These are phyloP conservation scores for Rhytidiadelphus loreus DNA, from an alignment of 225 moss, liverwort and hornwort species.

Conservation along the genomic window DNA sequence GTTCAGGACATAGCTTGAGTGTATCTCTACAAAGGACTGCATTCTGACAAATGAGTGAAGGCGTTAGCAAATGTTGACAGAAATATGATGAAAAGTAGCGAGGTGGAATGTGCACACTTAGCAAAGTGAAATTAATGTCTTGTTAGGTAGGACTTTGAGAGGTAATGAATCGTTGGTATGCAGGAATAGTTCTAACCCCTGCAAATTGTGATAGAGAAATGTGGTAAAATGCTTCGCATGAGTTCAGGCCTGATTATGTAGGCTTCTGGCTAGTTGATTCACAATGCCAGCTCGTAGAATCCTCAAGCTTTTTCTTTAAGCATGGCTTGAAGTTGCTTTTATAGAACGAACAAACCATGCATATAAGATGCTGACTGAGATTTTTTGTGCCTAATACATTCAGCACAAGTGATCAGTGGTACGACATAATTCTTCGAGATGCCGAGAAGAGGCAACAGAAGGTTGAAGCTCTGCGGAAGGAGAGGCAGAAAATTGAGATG, in stretches of 20 bases:
- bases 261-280: neutral
- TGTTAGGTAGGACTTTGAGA: neutral
- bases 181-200: neutral
- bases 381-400: neutral
- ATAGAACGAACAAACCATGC: neutral
- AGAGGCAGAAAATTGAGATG: slow-evolving; percentile 68
- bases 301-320: neutral
- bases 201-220: neutral
- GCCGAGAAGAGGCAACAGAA: slow-evolving; percentile 53
- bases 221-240: neutral
- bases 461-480: slow-evolving; percentile 57
- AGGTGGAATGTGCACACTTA: neutral
- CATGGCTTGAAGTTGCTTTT: neutral
- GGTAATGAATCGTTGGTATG: neutral
- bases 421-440: slow-evolving; percentile 50
- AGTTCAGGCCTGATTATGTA: neutral
- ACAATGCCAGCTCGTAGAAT: neutral
- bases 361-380: neutral
- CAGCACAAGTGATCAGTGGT: slow-evolving; percentile 82
- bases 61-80: neutral
- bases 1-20: neutral
- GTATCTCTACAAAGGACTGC: neutral
- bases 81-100: neutral
- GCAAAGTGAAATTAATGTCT: neutral
- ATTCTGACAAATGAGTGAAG: neutral